Evolutionary conservation across 140 eudicot genomes (phyloP).

Genomic region (Oenanthe javanica): DNA sequence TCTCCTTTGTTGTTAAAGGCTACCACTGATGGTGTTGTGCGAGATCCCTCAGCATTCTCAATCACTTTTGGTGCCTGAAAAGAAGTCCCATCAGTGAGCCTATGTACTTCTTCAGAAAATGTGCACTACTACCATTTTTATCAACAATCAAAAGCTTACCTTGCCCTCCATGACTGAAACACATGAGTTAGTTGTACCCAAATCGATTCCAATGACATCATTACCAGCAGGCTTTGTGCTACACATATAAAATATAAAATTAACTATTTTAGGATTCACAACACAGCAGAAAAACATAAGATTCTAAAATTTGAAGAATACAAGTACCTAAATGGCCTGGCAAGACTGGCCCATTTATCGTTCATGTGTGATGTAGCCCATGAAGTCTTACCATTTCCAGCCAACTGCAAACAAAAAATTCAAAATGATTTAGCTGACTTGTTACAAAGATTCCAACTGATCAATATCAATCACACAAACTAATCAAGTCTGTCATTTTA

Average conservation of each 20-base stretch:
- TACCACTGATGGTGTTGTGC: slow-evolving; percentile 43
- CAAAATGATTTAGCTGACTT: not conserved
- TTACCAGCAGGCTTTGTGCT: slow-evolving; percentile 32
- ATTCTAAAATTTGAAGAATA: not conserved
- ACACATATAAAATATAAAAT: not conserved
- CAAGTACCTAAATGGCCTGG: slow-evolving; percentile 32
- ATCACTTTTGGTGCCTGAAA: slow-evolving; percentile 34
- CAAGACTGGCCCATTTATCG: slow-evolving; percentile 20
- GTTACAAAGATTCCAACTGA: not conserved
- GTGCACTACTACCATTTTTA: not conserved
- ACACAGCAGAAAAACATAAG: not conserved
- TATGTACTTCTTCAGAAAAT: not conserved
- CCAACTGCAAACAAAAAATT: slow-evolving; percentile 7
- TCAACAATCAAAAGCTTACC: slow-evolving; percentile 10
- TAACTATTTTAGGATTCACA: not conserved
- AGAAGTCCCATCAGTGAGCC: not conserved
- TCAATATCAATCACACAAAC: not conserved
- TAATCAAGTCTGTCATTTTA: not conserved
- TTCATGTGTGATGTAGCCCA: slow-evolving; percentile 19
- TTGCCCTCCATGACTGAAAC: slow-evolving; percentile 48
- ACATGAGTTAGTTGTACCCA: slow-evolving; percentile 46
- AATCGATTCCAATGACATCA: slow-evolving; percentile 40
- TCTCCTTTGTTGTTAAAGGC: slow-evolving; percentile 40
- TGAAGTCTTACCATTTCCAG: slow-evolving; percentile 19
- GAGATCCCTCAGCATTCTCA: slow-evolving; percentile 41